A percentile compares a stretch with the other conserved stretches of the same genome.
phyloP scores from a whole-genome alignment of 441 rosid species.

The Omphalea diandra region DNA sequence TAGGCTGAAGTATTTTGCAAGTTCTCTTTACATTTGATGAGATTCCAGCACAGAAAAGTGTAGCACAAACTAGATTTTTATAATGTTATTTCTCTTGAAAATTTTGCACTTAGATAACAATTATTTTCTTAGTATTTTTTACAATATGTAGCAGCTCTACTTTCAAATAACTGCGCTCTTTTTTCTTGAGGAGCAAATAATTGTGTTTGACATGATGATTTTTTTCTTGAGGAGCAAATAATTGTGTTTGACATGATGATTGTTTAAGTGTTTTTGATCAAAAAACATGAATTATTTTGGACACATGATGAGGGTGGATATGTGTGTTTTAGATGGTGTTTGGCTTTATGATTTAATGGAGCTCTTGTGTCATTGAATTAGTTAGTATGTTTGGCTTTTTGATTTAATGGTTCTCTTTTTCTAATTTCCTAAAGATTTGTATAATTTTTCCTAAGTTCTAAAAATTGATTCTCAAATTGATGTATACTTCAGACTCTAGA shows the following conservation, averaged over 20 bases:
- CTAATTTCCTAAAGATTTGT: too few species aligned
- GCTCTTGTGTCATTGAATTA: too few species aligned
- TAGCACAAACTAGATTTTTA: not conserved
- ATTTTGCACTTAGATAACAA: not conserved
- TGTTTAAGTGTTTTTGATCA: not conserved
- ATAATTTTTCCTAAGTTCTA: too few species aligned
- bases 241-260: too few species aligned
- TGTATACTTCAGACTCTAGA: too few species aligned
- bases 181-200: too few species aligned
- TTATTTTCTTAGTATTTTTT: not conserved
- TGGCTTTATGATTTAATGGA: not conserved
- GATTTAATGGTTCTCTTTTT: too few species aligned
- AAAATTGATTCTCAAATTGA: too few species aligned
- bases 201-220: too few species aligned
- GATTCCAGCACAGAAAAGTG: not conserved
- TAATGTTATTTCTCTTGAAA: not conserved
- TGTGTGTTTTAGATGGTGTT: not conserved
- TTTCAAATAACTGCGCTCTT: not conserved
- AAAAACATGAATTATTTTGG: not conserved
- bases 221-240: too few species aligned
- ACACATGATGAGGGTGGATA: not conserved
- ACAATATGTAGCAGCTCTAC: too few species aligned
- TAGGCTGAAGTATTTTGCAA: not conserved
- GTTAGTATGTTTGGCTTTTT: too few species aligned
- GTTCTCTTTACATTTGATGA: not conserved